Evolutionary conservation across 805 yeast species (phyloP), one percentile per base, ranked within the genome.

Genomic region (Candida nemodendra): DNA sequence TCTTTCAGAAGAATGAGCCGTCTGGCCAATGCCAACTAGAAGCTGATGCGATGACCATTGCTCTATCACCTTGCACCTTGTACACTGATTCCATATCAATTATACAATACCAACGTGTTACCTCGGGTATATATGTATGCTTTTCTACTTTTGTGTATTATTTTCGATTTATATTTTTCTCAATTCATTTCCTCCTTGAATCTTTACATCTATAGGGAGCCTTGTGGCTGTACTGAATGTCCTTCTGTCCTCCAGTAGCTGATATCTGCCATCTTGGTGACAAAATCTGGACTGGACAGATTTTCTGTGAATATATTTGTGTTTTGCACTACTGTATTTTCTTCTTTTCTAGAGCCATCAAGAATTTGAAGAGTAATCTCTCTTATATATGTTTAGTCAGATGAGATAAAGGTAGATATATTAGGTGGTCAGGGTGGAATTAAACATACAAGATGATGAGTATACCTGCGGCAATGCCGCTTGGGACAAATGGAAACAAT

Each of bases 401-500:
- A 14, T 29, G 9, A n/a, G 11, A 8, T 11, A 9, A 11, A 23
- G 4, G n/a, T 15, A 16, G 14, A 24, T 19, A 6, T 12, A 33
- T 14, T 16, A 21, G 16, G n/a, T n/a, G n/a, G n/a, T n/a, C n/a
- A n/a, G n/a, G n/a, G n/a, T n/a, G n/a, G n/a, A n/a, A n/a, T n/a
- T n/a, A n/a, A n/a, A n/a, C n/a, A 19, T 9, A 11, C 19, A 17
- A 12, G 14, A 36, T 34, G 27, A 47, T 49, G 47, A 44, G 46
- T 29, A 43, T 43, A 32, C 49, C 55, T 2, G 44, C 45, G 15
- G 35, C 41, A 17, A 25, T 44, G 34, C 38, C 44, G 4, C 31
- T 6, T n/a, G 33, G 28, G 6, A 26, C n/a, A 6, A 16, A 26
- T 4, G 38, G 32, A 4, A 21, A 18, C 18, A 21, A 11, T 16